Evolutionary conservation across 306 rosid genomes (phyloP), one percentile per base, ranked within the genome.

Genomic region (Cucurbita argyrosperma): DNA sequence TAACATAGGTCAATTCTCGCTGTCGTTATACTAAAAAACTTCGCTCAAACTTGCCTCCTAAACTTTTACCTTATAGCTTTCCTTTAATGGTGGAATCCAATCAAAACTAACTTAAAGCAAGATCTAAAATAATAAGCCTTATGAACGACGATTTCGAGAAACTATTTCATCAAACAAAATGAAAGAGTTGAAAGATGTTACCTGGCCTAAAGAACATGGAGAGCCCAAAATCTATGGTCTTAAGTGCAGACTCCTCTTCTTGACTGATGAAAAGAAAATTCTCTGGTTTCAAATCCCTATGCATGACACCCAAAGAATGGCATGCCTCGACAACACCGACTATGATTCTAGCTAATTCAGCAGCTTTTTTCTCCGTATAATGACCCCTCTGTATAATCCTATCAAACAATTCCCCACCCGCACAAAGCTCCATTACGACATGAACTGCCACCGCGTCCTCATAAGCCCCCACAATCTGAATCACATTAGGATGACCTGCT

Each of bases 241-340:
- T 94, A 42, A 94, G 91, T 0, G 88, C 79, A 0, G 97, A 83
- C 3, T 94, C 99, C 80, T 94, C 99, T 53, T 91, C 86, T 5
- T 85, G 86, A 63, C 42, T 63, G 56, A 87, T 75, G 79, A 94
- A 94, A 7, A 94, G 85, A 71, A 94, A 91, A 82, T 94, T 94
- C 81, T 94, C 99, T 0, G 97, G 96, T 84, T 94, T 93, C 86
- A 93, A 85, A 54, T 93, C 98, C 55, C 97, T 78, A 76, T 94
- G 97, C 97, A 94, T 94, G 77, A 94, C 99, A 55, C 99, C 99
- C 55, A 94, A 74, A 63, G 97, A 89, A 79, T 89, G 96, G 52
- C 95, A 94, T 12, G 91, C 88, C 83, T 91, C 89, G 8, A 94
- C 88, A 51, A 91, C 95, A 40, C 92, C 61, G 42, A 88, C 85